Percentiles rank a stretch among this genome's conserved stretches.
Evolutionary conservation across 2,329 filamentous ascomycete genomes (phyloP).

Genomic region (Fusarium domesticum): DNA sequence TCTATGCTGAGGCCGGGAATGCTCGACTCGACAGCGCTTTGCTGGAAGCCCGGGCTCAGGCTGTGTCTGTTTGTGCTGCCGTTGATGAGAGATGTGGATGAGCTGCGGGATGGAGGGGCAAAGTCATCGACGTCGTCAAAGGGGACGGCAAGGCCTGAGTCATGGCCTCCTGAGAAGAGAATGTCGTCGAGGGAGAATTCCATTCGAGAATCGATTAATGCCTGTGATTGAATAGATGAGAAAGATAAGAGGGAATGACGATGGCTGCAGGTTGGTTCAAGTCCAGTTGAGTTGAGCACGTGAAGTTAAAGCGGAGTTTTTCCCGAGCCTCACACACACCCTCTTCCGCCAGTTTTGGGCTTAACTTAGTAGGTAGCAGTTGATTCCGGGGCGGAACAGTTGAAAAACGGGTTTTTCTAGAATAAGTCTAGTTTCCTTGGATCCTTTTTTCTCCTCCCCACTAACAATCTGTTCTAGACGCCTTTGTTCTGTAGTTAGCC

Average conservation of each 20-base stretch:
- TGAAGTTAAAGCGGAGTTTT: no score
- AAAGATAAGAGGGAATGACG: no score
- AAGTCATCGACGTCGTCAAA: conserved; percentile 14
- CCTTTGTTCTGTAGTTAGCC: no score
- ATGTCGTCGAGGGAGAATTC: conserved; percentile 26
- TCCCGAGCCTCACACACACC: no score
- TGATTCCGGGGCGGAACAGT: no score
- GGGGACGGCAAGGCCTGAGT: conserved; percentile 15
- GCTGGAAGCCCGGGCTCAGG: conserved; percentile 1
- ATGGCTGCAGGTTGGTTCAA: no score
- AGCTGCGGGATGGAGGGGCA: conserved; percentile 13
- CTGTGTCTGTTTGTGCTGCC: background rate
- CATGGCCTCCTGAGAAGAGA: conserved; percentile 17
- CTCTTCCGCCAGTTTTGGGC: no score
- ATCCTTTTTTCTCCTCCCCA: background rate
- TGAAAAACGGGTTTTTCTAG: background rate
- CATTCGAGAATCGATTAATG: no score
- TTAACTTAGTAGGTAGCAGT: no score
- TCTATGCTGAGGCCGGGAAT: conserved; percentile 12
- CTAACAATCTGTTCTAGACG: no score
- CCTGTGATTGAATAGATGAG: no score
- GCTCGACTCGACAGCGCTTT: background rate
- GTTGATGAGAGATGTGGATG: conserved; percentile 8
- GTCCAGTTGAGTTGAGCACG: no score
- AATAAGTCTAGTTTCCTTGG: background rate